Conservation (phyloP, 2,329 filamentous ascomycete genomes). For the Penicillium occitanis region DNA sequence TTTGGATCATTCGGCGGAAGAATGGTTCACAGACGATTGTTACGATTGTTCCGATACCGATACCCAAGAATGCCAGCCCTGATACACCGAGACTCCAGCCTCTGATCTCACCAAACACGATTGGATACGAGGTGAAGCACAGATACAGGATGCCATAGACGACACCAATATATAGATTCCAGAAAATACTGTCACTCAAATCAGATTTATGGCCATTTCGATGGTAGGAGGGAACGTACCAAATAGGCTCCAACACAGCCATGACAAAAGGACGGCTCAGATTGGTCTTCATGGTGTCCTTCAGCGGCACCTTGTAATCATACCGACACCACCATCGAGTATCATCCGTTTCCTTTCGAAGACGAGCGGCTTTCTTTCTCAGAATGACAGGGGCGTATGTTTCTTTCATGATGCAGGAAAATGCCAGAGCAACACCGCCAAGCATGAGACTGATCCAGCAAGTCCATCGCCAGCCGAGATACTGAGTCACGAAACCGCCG, state of each 20-base stretch:
- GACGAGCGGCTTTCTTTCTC: slow-evolving; percentile 59
- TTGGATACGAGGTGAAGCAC: slow-evolving; percentile 86
- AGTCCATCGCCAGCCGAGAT: slow-evolving; percentile 81
- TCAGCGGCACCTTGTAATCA: slow-evolving; percentile 67
- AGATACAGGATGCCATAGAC: slow-evolving; percentile 86
- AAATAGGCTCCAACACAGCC: slow-evolving; percentile 79
- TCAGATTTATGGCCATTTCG: background rate
- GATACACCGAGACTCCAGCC: slow-evolving; percentile 74
- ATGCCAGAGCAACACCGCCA: slow-evolving; percentile 58
- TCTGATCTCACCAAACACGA: slow-evolving; percentile 72
- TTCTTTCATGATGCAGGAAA: slow-evolving; percentile 62
- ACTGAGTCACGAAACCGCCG: slow-evolving; percentile 71
- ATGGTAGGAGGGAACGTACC: slow-evolving; percentile 48
- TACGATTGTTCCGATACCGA: slow-evolving; percentile 58
- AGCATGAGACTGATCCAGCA: slow-evolving; percentile 67
- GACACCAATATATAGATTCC: slow-evolving; percentile 69
- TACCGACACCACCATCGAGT: slow-evolving; percentile 76
- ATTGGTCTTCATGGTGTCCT: slow-evolving; percentile 69
- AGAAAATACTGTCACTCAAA: slow-evolving; percentile 62
- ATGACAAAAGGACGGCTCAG: slow-evolving; percentile 75
- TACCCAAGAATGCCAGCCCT: slow-evolving; percentile 76
- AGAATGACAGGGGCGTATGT: slow-evolving; percentile 70
- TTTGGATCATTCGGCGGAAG: slow-evolving; percentile 73
- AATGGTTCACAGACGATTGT: slow-evolving; percentile 62
- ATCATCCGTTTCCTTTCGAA: slow-evolving; percentile 69